phyloP scores from a whole-genome alignment of 768 basidiomycete species.

The Filobasidium floriforme region DNA sequence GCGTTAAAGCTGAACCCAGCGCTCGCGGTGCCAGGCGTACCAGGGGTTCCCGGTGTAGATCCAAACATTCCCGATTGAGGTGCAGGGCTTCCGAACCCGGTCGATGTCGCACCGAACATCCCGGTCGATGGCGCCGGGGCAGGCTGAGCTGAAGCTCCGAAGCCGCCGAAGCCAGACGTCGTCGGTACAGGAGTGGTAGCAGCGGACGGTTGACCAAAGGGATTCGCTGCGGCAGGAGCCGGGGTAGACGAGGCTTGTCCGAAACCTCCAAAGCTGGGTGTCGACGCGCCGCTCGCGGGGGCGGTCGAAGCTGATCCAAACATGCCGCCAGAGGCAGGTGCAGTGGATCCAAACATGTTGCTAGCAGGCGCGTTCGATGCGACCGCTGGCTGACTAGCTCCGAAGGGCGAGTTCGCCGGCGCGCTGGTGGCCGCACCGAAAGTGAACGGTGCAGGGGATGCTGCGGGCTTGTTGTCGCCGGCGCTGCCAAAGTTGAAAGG shows the following conservation, averaged over 20 bases:
- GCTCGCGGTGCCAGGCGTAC: neutral
- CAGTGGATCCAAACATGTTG: neutral
- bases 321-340: neutral
- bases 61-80: neutral
- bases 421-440: neutral
- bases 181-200: neutral
- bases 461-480: neutral
- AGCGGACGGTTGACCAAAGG: neutral
- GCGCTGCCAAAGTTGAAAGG: neutral
- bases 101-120: constrained; percentile 4
- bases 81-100: neutral
- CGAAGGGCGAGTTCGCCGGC: neutral
- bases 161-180: neutral
- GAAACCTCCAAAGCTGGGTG: neutral
- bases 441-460: neutral
- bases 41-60: neutral
- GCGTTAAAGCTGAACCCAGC: constrained; percentile 3
- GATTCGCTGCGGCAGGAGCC: neutral
- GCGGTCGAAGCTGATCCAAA: neutral
- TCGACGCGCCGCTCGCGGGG: neutral
- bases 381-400: neutral
- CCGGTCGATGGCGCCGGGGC: neutral
- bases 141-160: neutral
- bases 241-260: neutral
- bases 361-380: too few species aligned